Evolutionary conservation across 2,329 filamentous ascomycete species (phyloP), one percentile per base, ranked within the genome.

Genomic region (Juglanconis oblonga): DNA sequence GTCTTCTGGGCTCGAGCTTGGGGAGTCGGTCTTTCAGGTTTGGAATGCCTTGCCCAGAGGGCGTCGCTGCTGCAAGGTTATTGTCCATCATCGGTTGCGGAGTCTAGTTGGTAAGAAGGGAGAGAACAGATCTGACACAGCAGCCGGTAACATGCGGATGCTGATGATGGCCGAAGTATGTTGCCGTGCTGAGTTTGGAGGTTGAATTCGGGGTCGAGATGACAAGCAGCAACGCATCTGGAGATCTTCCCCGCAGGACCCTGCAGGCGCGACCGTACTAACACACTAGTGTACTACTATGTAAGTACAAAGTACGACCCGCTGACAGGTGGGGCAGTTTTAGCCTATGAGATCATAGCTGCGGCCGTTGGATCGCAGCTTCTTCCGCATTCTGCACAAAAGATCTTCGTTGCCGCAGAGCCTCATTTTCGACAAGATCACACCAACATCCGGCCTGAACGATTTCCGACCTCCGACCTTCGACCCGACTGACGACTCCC

Each of bases 1-100:
- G 81, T 62, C 81, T 81, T 61, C 88, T 84, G 35, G 89, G 86
- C 68, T 88, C 82, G 62, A 92, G 80, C 69, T 86, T 90, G 36
- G 88, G 88, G 47, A 91, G 81, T 62, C 78, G 81, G 67, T 84
- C 76, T 68, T 80, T 83, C 33, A 85, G 75, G 67, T 81, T 78
- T 14, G 81, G 79, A 38, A 80, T 76, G 35, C 64, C 66, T 24
- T 55, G 54, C 35, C 10, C 35, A 42, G 61, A 55, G 29, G 52
- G 11, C 49, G n/a, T 48, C 42, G 17, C 17, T 45, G 55, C 10
- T 52, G 49, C 1, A 33, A 47, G 47, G 11, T 53, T 44, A 33
- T 35, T 45, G 36, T 36, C 40, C 47, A 35, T 42, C 51, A 32
- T 7, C 11, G 31, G 24, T 36, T 47, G 47, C 10, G 56, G 24